Evolutionary conservation across 306 rosid genomes (phyloP), one percentile per base, ranked within the genome.

Genomic region (Sindora glabra): DNA sequence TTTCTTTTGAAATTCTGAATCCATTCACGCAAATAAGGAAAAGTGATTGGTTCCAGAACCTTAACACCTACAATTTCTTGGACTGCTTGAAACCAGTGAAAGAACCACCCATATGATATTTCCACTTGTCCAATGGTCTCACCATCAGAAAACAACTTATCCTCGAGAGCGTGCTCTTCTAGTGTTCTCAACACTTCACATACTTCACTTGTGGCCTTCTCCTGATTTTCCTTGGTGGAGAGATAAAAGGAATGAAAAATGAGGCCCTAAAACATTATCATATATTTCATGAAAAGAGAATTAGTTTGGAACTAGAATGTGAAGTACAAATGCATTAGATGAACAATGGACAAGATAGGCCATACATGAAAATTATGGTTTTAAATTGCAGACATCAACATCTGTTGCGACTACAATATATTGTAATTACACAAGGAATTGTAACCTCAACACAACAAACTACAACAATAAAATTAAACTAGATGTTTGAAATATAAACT

Each of bases 21-120:
- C 79, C 79, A 74, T 8, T 63, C 71, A 39, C 41, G 29, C 50
- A 74, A 49, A 19, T 12, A 16, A 15, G 75, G 79, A 2, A 62
- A 63, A 21, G 50, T 48, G 18, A 1, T 8, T 9, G 71, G 32
- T 17, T 74, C 67, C 8, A 74, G 8, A 12, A 68, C 5, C 24
- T 56, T 68, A 6, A 68, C 12, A 0, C 74, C 79, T 2, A 6
- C 42, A 5, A 23, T 19, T 9, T 74, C 67, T 63, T 74, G 63
- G 3, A 17, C 5, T 8, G 17, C n/a, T 49, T 29, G 25, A 25
- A 46, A 17, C 67, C 67, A 48, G 22, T 23, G 11, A 55, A 52
- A 45, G 5, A 74, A n/a, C 21, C 15, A 22, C 48, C 71, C 77
- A 22, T 11, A 10, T 1, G 61, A 3, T 14, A 59, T 39, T 46